Percentiles rank a stretch among this genome's conserved stretches.
Conservation (phyloP, 352 stramenopile species). For the Globisporangium orthogonon region DNA sequence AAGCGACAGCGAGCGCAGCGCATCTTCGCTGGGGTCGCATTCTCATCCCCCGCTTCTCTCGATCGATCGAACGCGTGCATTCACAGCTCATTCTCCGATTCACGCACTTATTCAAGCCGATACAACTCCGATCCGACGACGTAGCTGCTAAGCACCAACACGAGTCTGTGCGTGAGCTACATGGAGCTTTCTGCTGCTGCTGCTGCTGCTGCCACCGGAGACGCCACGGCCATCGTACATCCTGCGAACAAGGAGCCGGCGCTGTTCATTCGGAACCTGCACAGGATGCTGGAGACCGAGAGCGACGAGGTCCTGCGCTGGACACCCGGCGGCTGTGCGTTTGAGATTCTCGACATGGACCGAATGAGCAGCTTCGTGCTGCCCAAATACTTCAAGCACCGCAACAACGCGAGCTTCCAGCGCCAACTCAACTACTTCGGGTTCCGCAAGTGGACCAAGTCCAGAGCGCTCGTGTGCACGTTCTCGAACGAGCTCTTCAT, state of each 20-base stretch:
- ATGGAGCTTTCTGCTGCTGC: too few species aligned
- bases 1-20: too few species aligned
- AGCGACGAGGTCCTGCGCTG: constrained; percentile 17
- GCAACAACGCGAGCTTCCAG: constrained; percentile 85
- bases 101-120: background rate
- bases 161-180: too few species aligned
- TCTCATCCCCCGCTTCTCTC: too few species aligned
- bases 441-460: constrained; percentile 77
- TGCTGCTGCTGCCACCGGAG: too few species aligned
- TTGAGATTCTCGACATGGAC: constrained; percentile 79
- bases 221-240: too few species aligned
- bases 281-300: constrained; percentile 29
- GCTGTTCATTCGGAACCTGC: constrained; percentile 24
- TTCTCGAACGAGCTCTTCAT: constrained; percentile 70
- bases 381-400: constrained; percentile 84
- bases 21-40: too few species aligned
- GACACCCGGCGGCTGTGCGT: constrained; percentile 47
- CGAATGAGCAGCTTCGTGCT: constrained; percentile 35
- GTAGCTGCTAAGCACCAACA: too few species aligned
- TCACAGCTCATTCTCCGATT: too few species aligned
- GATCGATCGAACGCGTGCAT: too few species aligned
- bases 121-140: too few species aligned
- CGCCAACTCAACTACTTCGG: constrained; percentile 84
- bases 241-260: constrained; percentile 16
- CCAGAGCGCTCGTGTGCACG: constrained; percentile 63